Percentiles rank a stretch among this genome's conserved stretches.
Evolutionary conservation across 805 yeast species (phyloP).

Genomic region (Debaryomyces maramus): DNA sequence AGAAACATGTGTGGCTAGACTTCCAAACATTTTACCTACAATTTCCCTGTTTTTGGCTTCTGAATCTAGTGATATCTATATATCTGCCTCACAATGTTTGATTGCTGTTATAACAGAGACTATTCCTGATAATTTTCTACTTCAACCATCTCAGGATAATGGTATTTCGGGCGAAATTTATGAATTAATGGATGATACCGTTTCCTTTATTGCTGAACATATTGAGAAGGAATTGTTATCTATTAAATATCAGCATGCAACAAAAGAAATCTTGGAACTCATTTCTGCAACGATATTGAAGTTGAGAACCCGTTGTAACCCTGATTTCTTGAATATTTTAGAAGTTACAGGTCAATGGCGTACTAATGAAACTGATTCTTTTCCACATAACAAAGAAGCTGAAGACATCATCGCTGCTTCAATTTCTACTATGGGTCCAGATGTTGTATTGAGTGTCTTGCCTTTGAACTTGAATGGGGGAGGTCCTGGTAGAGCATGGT

Average conservation of each 20-base stretch:
- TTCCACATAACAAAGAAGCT: slow-evolving; percentile 68
- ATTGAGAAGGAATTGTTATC: slow-evolving; percentile 59
- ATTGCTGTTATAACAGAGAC: slow-evolving; percentile 73
- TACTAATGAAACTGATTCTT: slow-evolving; percentile 68
- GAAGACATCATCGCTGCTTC: slow-evolving; percentile 82
- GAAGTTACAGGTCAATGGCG: slow-evolving; percentile 84
- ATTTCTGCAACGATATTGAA: slow-evolving; percentile 61
- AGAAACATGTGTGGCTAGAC: slow-evolving; percentile 49
- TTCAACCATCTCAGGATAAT: slow-evolving; percentile 46
- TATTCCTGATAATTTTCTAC: slow-evolving; percentile 58
- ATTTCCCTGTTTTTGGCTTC: slow-evolving; percentile 68
- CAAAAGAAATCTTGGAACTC: slow-evolving; percentile 70
- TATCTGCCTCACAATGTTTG: slow-evolving; percentile 83
- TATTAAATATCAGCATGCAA: slow-evolving; percentile 73
- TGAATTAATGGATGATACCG: slow-evolving; percentile 55
- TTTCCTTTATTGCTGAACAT: slow-evolving; percentile 52
- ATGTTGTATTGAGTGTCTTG: slow-evolving; percentile 64
- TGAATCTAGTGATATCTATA: slow-evolving; percentile 60
- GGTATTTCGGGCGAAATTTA: slow-evolving; percentile 49
- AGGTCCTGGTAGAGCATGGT: slow-evolving; percentile 89
- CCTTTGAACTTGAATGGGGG: slow-evolving; percentile 76
- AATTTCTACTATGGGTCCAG: slow-evolving; percentile 82
- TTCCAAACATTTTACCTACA: slow-evolving; percentile 49
- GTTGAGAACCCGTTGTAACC: slow-evolving; percentile 64
- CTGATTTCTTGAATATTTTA: slow-evolving; percentile 66